Evolutionary conservation across 2,329 filamentous ascomycete genomes (phyloP), one percentile per base, ranked within the genome.

Genomic region (Cyphellophora europaea): DNA sequence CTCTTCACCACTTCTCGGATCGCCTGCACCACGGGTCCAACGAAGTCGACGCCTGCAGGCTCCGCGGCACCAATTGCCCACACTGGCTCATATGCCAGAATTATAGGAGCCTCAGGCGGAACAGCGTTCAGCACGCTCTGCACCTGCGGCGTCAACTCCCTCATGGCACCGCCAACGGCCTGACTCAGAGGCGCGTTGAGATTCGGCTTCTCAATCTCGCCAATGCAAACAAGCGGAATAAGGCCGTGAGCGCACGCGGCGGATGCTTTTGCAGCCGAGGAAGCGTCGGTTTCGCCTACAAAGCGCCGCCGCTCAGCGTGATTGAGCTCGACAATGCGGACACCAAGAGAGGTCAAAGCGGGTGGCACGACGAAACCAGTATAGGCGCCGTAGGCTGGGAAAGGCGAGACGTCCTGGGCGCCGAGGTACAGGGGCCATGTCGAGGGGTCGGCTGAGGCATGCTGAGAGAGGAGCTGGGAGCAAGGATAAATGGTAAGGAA

Each of bases 61-160:
- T 79, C 65, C 2, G 71, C 64, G 6, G 83, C 78, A 1, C 85
- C 85, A 56, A 91, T 93, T 1, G 85, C 85, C 85, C 85, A 93
- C 2, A 91, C 83, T 5, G 85, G 85, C 63, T 93, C 85, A 53
- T 93, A 93, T 1, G 85, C 85, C 38, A 93, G 69, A 5, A 89
- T 72, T 4, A 91, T 70, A 31, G 86, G 79, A 0, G 76, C 72
- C 11, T 74, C 66, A 8, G 65, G 63, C 1, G 77, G 69, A 5
- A 89, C 62, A 0, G 66, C 71, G 1, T 62, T 61, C 33, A 91
- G 54, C 2, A 84, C 75, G 1, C 74, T 64, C 25, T 67, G 65
- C 37, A 93, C 66, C 57, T 89, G 82, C 4, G 62, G 59, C 21
- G 62, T 65, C 49, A 82, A 83, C 55, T 88, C 79, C 11, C 65